Conservation (phyloP, 495 filamentous ascomycete species). For the Lophiostoma macrostomum region DNA sequence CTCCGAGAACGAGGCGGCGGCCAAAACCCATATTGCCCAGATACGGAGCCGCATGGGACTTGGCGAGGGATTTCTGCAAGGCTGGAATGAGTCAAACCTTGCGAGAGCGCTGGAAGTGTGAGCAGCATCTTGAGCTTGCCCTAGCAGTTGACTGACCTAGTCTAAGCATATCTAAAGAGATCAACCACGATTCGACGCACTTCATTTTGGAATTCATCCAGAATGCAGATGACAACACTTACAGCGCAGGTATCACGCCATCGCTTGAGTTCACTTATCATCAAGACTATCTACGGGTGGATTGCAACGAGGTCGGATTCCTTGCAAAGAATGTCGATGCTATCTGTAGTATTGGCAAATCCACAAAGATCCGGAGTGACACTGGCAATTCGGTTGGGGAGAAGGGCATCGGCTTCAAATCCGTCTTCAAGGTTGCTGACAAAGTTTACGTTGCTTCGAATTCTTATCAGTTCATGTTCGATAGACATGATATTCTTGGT, state of each 20-base stretch:
- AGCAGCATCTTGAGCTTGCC: neutral
- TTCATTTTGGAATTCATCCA: slow-evolving; percentile 13
- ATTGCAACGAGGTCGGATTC: slow-evolving; percentile 19
- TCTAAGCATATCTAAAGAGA: neutral
- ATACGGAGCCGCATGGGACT: neutral
- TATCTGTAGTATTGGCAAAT: slow-evolving; percentile 5
- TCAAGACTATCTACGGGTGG: neutral
- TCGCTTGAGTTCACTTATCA: neutral
- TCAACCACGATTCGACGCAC: slow-evolving; percentile 1
- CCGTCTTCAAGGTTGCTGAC: slow-evolving; percentile 9
- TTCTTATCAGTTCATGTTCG: slow-evolving; percentile 10
- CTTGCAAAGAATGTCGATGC: neutral
- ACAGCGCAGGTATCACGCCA: neutral
- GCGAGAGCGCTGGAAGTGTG: neutral
- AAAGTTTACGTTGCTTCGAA: slow-evolving; percentile 1
- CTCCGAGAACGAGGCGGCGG: neutral
- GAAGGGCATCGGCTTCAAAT: slow-evolving; percentile 21
- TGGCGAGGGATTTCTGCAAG: neutral
- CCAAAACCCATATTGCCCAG: neutral
- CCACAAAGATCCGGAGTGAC: neutral
- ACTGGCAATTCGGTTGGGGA: slow-evolving; percentile 2
- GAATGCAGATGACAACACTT: slow-evolving; percentile 9
- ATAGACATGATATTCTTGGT: slow-evolving; percentile 1
- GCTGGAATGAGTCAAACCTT: neutral
- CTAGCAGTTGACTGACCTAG: neutral